Evolutionary conservation across 2,329 filamentous ascomycete species (phyloP).

Genomic region (Fusarium scirpi): DNA sequence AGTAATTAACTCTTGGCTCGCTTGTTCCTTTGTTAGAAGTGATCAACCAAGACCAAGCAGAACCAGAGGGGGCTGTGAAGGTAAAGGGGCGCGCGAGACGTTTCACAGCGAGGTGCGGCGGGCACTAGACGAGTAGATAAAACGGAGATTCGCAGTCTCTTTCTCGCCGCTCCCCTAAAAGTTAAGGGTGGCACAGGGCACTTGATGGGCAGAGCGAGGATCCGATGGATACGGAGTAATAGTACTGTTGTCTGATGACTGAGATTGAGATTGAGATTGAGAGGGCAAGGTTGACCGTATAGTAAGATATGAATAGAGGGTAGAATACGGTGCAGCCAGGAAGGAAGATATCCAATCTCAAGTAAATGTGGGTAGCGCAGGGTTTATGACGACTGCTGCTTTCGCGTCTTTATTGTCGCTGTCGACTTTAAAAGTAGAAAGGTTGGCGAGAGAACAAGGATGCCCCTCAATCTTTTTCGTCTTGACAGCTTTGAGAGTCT

Average conservation of each 20-base stretch:
- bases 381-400: conserved; percentile 36
- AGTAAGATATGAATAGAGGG: conserved; percentile 25
- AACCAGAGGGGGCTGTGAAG: conserved; percentile 14
- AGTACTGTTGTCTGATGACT: conserved; percentile 8
- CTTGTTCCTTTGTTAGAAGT: conserved; percentile 19
- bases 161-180: neutral
- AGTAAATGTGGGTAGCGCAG: conserved; percentile 35
- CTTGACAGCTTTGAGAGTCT: neutral
- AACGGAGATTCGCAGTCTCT: conserved; percentile 24
- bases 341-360: conserved; percentile 34
- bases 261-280: conserved; percentile 5
- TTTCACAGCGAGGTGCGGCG: conserved; percentile 46
- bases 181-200: conserved; percentile 35
- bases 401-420: conserved; percentile 17
- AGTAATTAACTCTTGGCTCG: conserved; percentile 4
- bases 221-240: neutral
- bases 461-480: neutral
- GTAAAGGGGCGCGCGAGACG: conserved; percentile 44
- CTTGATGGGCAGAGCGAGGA: conserved; percentile 22
- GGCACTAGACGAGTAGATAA: conserved; percentile 40
- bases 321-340: conserved; percentile 19
- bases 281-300: conserved; percentile 31
- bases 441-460: conserved; percentile 16
- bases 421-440: neutral
- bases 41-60: conserved; percentile 1